phyloP scores from a whole-genome alignment of 2,329 filamentous ascomycete species.

The Sclerotinia subarctica region DNA sequence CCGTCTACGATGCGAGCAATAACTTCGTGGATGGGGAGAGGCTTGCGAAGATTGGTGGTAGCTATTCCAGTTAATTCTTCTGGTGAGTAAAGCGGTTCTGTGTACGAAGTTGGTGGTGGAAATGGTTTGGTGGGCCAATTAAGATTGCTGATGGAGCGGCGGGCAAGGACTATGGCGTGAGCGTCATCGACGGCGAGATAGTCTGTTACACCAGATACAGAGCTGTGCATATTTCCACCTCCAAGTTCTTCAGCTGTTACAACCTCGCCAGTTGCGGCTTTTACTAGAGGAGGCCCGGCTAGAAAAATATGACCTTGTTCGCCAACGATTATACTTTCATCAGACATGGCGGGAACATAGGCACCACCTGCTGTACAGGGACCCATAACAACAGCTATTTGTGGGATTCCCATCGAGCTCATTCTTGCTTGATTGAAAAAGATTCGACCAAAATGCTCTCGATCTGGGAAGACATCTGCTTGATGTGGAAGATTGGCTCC shows the following conservation, averaged over 20 bases:
- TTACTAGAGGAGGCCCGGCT: conserved; percentile 88
- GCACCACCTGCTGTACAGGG: conserved; percentile 94
- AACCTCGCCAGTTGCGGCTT: conserved; percentile 90
- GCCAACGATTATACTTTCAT: conserved; percentile 94
- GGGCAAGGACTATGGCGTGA: conserved; percentile 81
- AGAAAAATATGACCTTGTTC: conserved; percentile 98
- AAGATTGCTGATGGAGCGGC: conserved; percentile 80
- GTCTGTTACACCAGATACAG: conserved; percentile 89
- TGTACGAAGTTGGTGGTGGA: conserved; percentile 48
- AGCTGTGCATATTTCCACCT: conserved; percentile 84
- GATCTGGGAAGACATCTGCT: conserved; percentile 91
- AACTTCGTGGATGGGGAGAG: conserved; percentile 82
- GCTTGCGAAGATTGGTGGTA: conserved; percentile 82
- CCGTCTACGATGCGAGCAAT: conserved; percentile 92
- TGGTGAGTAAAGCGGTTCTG: conserved; percentile 76
- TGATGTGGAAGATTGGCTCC: conserved; percentile 94
- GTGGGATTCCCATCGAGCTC: conserved; percentile 83
- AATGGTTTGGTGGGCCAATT: conserved; percentile 68
- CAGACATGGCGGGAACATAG: conserved; percentile 95
- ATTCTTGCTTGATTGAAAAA: conserved; percentile 98
- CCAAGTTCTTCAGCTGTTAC: conserved; percentile 89
- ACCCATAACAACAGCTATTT: conserved; percentile 95
- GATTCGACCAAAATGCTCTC: conserved; percentile 89
- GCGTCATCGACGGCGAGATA: conserved; percentile 93
- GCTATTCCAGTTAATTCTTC: conserved; percentile 84